Conservation (phyloP, 1,284 basidiomycete genomes). For the Albatrellus sp. region DNA sequence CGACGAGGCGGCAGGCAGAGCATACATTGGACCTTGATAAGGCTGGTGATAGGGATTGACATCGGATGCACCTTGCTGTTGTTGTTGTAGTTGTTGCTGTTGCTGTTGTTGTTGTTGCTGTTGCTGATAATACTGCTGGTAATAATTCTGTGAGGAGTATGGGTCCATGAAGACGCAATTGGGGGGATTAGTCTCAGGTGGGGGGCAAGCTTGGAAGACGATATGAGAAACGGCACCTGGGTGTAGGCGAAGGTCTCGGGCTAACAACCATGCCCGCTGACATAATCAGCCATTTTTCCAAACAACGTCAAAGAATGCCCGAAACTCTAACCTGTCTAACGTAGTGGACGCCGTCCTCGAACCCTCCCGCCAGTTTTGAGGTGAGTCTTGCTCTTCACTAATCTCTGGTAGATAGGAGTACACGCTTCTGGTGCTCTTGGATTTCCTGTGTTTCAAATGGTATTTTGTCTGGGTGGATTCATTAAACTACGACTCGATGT, state of each 20-base stretch:
- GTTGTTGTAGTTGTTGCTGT: background rate
- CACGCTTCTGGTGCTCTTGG: background rate
- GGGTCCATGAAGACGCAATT: conserved; percentile 6
- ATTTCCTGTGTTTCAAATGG: too few species aligned
- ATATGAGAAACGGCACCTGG: background rate
- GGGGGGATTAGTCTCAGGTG: background rate
- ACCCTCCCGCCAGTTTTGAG: background rate
- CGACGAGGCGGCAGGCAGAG: conserved; percentile 46
- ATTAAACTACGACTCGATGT: too few species aligned
- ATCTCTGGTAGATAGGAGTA: background rate
- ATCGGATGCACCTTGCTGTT: conserved; percentile 29
- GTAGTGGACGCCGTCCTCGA: too few species aligned
- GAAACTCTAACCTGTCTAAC: background rate
- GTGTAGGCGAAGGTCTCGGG: too few species aligned
- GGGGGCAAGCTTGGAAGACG: background rate
- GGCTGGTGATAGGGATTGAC: conserved; percentile 69
- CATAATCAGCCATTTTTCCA: background rate
- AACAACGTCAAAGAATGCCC: background rate
- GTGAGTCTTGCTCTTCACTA: background rate
- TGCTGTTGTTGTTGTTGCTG: conserved; percentile 18
- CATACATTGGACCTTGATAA: conserved; percentile 63
- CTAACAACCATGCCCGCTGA: too few species aligned
- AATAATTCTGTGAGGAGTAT: conserved; percentile 15
- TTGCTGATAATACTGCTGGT: conserved; percentile 34
- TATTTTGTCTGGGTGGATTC: too few species aligned